Conservation (phyloP, 129 eudicot species). For the Mikania micrantha region DNA sequence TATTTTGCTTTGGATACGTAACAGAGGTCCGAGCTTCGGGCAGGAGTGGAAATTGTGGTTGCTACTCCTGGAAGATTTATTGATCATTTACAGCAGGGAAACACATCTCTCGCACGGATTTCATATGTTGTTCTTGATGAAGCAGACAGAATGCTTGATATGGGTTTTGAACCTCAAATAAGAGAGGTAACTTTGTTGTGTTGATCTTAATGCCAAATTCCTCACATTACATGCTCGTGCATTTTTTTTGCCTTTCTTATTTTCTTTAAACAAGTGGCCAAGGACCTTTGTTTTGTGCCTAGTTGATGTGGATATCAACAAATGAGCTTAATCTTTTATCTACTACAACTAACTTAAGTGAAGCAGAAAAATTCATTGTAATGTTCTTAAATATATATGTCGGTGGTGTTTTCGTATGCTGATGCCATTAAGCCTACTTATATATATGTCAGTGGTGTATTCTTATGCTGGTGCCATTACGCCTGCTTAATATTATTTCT, state of each 20-base stretch:
- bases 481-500: background rate
- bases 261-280: background rate
- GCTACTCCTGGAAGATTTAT: slow-evolving; percentile 94
- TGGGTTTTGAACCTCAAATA: slow-evolving; percentile 93
- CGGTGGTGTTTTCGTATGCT: background rate
- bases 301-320: slow-evolving; percentile 7
- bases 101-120: slow-evolving; percentile 66
- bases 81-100: slow-evolving; percentile 89
- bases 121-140: slow-evolving; percentile 81
- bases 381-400: background rate
- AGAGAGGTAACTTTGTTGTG: slow-evolving; percentile 51
- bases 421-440: background rate
- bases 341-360: background rate
- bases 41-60: slow-evolving; percentile 76
- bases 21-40: slow-evolving; percentile 81
- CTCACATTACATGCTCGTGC: background rate
- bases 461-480: background rate
- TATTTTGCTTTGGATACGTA: slow-evolving; percentile 13
- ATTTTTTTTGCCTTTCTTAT: background rate
- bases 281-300: background rate
- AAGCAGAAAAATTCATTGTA: background rate
- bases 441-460: no score
- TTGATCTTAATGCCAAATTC: background rate
- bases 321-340: background rate
- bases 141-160: slow-evolving; percentile 93